Evolutionary conservation across 805 yeast genomes (phyloP).

Genomic region (Hanseniaspora mollemarum): DNA sequence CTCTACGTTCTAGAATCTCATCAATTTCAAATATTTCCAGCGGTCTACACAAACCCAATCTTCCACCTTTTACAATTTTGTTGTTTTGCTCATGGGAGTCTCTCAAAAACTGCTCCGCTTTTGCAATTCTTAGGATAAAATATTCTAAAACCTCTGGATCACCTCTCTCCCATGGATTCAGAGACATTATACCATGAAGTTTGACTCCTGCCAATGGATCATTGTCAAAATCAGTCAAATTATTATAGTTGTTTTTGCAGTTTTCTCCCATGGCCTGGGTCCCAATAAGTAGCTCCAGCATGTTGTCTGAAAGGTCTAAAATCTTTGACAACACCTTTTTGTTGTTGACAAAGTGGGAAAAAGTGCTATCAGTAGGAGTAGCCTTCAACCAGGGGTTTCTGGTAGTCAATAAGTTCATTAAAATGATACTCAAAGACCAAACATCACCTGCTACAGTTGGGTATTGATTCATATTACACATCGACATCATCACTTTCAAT

Average conservation of each 20-base stretch:
- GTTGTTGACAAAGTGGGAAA: slow-evolving; percentile 48
- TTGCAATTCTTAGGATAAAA: slow-evolving; percentile 10
- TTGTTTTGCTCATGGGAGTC: background rate
- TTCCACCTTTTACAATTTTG: slow-evolving; percentile 5
- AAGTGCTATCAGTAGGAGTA: slow-evolving; percentile 48
- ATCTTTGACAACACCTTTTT: slow-evolving; percentile 49
- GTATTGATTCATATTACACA: slow-evolving; percentile 21
- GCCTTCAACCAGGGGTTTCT: slow-evolving; percentile 90
- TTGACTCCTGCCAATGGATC: slow-evolving; percentile 21
- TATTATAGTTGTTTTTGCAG: slow-evolving; percentile 20
- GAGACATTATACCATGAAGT: slow-evolving; percentile 19
- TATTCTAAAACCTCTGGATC: slow-evolving; percentile 17
- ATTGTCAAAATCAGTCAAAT: slow-evolving; percentile 22
- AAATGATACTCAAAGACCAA: slow-evolving; percentile 76
- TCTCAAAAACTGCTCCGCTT: slow-evolving; percentile 12
- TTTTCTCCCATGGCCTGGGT: slow-evolving; percentile 30
- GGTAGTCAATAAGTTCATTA: slow-evolving; percentile 68
- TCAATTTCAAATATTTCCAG: slow-evolving; percentile 9
- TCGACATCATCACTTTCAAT: slow-evolving; percentile 17
- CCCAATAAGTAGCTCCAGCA: slow-evolving; percentile 40
- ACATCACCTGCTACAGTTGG: slow-evolving; percentile 73
- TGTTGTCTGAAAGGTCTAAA: slow-evolving; percentile 58
- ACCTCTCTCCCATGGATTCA: slow-evolving; percentile 23
- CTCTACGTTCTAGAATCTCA: background rate
- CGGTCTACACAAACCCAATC: slow-evolving; percentile 6